Percentiles rank a stretch among this genome's conserved stretches.
phyloP scores from a whole-genome alignment of 805 yeast species.

The Ogataea glucozyma region DNA sequence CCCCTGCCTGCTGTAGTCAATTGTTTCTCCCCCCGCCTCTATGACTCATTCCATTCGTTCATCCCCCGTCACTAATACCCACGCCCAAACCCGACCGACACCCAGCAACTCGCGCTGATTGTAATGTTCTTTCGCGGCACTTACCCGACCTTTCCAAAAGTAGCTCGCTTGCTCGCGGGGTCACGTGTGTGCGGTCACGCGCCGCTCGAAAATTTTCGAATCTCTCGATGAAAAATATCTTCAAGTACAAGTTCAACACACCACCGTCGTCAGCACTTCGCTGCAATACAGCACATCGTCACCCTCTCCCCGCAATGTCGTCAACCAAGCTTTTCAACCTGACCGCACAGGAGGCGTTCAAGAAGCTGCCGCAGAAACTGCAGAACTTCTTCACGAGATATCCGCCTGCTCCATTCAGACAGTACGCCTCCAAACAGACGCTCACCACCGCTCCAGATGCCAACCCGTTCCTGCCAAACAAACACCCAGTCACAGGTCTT shows the following conservation, averaged over 20 bases:
- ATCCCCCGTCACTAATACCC: too few relatives aligned
- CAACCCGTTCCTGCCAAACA: conserved; percentile 86
- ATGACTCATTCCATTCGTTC: too few relatives aligned
- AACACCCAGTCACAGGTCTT: conserved; percentile 75
- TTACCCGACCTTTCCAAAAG: too few relatives aligned
- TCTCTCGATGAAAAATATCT: conserved; percentile 2
- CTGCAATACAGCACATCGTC: neutral
- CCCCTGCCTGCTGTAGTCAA: too few relatives aligned
- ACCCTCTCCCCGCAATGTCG: conserved; percentile 12
- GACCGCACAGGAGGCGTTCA: conserved; percentile 36
- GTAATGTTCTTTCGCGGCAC: too few relatives aligned
- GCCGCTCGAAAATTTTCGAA: neutral
- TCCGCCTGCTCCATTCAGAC: conserved; percentile 80
- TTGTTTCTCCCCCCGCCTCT: too few relatives aligned
- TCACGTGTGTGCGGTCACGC: neutral
- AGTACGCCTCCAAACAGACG: conserved; percentile 66
- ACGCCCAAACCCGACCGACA: too few relatives aligned
- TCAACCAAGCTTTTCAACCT: conserved; percentile 28
- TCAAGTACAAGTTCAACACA: neutral
- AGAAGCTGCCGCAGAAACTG: conserved; percentile 64
- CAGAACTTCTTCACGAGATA: conserved; percentile 75
- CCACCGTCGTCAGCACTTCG: neutral
- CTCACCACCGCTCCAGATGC: conserved; percentile 66
- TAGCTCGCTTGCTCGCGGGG: too few relatives aligned
- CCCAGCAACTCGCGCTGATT: too few relatives aligned